Evolutionary conservation across 208 protist genomes (phyloP).

Genomic region (Leishmania tarentolae): DNA sequence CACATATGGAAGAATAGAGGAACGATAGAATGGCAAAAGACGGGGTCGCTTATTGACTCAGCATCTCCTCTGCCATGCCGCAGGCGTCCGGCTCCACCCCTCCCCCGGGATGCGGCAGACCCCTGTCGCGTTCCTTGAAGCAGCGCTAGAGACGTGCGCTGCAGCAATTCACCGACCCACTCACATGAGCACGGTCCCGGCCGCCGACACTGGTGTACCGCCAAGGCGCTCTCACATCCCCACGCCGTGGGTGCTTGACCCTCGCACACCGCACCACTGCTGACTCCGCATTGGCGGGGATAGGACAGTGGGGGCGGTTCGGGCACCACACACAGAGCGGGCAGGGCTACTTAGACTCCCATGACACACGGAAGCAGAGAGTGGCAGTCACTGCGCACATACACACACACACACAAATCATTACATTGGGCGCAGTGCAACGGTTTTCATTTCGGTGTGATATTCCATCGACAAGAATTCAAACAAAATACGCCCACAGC

Average conservation of each 20-base stretch:
- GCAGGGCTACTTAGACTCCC: no score
- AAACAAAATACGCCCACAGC: neutral
- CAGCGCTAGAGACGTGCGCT: neutral
- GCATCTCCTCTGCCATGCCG: no score
- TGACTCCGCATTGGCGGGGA: neutral
- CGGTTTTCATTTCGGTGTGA: no score
- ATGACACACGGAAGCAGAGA: neutral
- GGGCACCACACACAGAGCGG: neutral
- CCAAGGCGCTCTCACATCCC: neutral
- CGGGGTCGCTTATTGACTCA: no score
- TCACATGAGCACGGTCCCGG: neutral
- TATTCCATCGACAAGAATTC: neutral
- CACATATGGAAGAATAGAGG: no score
- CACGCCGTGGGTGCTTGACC: neutral
- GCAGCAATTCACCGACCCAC: neutral
- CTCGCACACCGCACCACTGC: neutral
- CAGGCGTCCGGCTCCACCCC: no score
- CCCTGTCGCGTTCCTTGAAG: neutral
- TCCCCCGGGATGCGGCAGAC: no score
- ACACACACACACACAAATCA: no score
- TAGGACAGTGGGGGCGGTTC: neutral
- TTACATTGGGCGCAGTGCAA: no score
- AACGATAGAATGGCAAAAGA: no score
- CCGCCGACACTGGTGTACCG: neutral
- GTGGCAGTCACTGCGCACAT: no score